Conservation (phyloP, 1,284 basidiomycete genomes). For the Porogramme epimiltina region DNA sequence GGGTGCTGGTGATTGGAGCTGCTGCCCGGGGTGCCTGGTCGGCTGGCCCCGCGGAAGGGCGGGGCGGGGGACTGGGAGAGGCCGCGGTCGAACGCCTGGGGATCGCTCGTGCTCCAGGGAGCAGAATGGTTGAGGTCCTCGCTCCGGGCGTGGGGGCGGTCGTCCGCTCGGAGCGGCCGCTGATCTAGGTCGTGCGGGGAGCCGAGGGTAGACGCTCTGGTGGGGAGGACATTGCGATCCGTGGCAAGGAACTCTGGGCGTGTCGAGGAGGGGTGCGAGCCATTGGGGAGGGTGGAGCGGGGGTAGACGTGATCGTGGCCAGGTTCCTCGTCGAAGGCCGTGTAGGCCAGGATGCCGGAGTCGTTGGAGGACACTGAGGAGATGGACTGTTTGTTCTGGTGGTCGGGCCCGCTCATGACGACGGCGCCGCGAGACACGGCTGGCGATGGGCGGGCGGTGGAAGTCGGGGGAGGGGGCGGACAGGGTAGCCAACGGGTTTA, state of each 20-base stretch:
- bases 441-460: conserved; percentile 10
- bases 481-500: conserved; percentile 13
- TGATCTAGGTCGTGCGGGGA: conserved; percentile 54
- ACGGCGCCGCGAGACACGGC: conserved; percentile 13
- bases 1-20: conserved; percentile 42
- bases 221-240: conserved; percentile 55
- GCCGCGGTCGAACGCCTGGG: conserved; percentile 24
- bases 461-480: conserved; percentile 11
- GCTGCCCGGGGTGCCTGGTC: conserved; percentile 54
- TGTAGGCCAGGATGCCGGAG: conserved; percentile 35
- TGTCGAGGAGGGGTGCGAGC: conserved; percentile 23
- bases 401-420: conserved; percentile 31
- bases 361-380: conserved; percentile 27
- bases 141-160: conserved; percentile 56
- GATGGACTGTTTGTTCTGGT: conserved; percentile 28
- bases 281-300: conserved; percentile 25
- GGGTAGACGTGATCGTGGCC: conserved; percentile 22
- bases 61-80: conserved; percentile 46
- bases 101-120: conserved; percentile 26
- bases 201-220: conserved; percentile 61
- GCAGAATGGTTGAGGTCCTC: conserved; percentile 68
- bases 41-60: conserved; percentile 51
- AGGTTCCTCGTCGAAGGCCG: conserved; percentile 29
- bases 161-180: conserved; percentile 39
- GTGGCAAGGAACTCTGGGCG: conserved; percentile 36